Percentiles rank a stretch among this genome's conserved stretches.
Evolutionary conservation across 768 basidiomycete genomes (phyloP).

Genomic region (Amanita phalloides): DNA sequence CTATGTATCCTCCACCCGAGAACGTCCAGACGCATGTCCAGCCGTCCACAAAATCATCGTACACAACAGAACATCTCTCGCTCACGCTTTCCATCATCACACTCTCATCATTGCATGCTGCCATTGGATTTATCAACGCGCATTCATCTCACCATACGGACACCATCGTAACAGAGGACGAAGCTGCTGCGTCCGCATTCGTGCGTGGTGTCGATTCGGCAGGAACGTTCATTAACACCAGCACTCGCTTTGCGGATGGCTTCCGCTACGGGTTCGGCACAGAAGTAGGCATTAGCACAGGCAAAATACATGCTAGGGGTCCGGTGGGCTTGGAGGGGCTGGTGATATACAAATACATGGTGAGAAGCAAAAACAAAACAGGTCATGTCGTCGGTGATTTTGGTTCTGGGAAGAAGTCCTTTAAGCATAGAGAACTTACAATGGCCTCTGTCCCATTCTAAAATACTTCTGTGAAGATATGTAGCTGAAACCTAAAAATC

Average conservation of each 20-base stretch:
- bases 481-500: neutral
- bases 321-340: constrained; percentile 92
- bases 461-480: neutral
- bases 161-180: constrained; percentile 78
- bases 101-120: constrained; percentile 59
- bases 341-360: constrained; percentile 93
- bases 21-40: constrained; percentile 38
- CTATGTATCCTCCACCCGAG: constrained; percentile 20
- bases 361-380: constrained; percentile 58
- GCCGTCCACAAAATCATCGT: constrained; percentile 50
- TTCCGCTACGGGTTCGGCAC: constrained; percentile 96
- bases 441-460: constrained; percentile 37
- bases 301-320: constrained; percentile 91
- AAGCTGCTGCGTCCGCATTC: constrained; percentile 55
- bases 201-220: constrained; percentile 86
- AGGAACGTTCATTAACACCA: constrained; percentile 90
- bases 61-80: constrained; percentile 81
- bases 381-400: constrained; percentile 90
- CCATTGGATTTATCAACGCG: constrained; percentile 83
- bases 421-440: constrained; percentile 48
- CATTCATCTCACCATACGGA: constrained; percentile 97
- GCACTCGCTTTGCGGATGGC: constrained; percentile 93
- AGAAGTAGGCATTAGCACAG: constrained; percentile 96
- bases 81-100: constrained; percentile 74
- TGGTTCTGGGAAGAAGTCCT: constrained; percentile 65